Conservation (phyloP, 441 rosid species). For the Isatis lusitanica region DNA sequence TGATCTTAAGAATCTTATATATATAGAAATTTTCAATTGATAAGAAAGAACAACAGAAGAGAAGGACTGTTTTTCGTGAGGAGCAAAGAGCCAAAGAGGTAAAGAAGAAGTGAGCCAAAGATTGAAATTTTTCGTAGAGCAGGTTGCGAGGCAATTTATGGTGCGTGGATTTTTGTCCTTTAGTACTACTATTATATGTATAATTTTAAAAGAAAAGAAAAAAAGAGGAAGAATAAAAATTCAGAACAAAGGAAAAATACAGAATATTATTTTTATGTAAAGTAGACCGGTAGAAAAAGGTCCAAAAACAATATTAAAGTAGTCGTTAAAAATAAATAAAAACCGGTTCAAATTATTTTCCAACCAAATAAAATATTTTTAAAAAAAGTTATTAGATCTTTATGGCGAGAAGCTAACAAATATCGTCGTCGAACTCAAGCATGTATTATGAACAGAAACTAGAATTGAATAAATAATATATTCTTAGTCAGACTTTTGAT, state of each 20-base stretch:
- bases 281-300: constrained; percentile 33
- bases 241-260: not conserved
- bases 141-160: constrained; percentile 60
- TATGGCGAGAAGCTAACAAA: not conserved
- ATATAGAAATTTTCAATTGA: not conserved
- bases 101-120: constrained; percentile 34
- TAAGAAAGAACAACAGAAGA: not conserved
- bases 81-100: constrained; percentile 21
- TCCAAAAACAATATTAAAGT: constrained; percentile 23
- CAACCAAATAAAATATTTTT: not conserved
- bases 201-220: too few species aligned
- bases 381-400: not conserved
- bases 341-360: constrained; percentile 7
- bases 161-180: constrained; percentile 60
- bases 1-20: not conserved
- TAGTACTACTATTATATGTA: constrained; percentile 21
- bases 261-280: constrained; percentile 22
- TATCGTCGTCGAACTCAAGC: constrained; percentile 41
- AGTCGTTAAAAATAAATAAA: not conserved
- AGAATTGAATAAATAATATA: not conserved
- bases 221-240: not conserved
- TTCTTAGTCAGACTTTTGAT: not conserved
- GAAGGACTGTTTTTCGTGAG: constrained; percentile 1
- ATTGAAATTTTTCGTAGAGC: constrained; percentile 73
- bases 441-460: constrained; percentile 42